Evolutionary conservation across 1,284 basidiomycete species (phyloP).

Genomic region (Takashimella koratensis): DNA sequence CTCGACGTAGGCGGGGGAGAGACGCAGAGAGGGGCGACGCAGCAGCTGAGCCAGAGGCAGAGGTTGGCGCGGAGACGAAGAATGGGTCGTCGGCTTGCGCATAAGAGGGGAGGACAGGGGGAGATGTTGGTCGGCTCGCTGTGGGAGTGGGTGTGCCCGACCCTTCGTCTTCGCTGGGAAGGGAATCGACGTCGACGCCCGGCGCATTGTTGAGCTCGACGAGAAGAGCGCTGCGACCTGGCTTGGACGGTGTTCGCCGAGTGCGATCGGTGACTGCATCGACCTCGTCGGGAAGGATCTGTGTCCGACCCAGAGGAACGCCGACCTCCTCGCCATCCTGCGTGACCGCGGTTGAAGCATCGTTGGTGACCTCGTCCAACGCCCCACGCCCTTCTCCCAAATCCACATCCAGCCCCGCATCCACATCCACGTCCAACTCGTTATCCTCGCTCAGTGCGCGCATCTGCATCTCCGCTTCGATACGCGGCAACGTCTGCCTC

Average conservation of each 20-base stretch:
- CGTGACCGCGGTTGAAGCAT: conserved; percentile 9
- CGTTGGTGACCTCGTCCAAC: neutral
- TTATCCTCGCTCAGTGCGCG: conserved; percentile 5
- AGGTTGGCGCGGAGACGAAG: conserved; percentile 1
- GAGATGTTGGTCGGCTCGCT: neutral
- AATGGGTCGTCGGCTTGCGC: conserved; percentile 3
- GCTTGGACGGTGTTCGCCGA: neutral
- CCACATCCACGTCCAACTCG: conserved; percentile 10
- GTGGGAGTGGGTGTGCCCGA: neutral
- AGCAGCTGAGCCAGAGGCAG: conserved; percentile 15
- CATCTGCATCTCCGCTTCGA: conserved; percentile 33
- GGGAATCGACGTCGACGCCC: conserved; percentile 2
- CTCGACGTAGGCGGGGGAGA: conserved; percentile 10
- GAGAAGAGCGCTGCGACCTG: neutral
- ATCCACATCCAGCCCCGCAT: conserved; percentile 14
- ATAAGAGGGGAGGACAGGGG: neutral
- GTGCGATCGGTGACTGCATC: conserved; percentile 2
- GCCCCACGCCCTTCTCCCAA: conserved; percentile 4
- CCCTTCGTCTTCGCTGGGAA: neutral
- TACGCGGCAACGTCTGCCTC: conserved; percentile 64
- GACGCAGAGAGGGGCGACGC: conserved; percentile 1
- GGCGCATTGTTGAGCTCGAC: neutral
- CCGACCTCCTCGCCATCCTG: conserved; percentile 14
- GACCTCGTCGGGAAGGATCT: conserved; percentile 7
- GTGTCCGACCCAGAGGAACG: neutral